phyloP scores from a whole-genome alignment of 2,329 filamentous ascomycete species.

The Aspergillus sp. region DNA sequence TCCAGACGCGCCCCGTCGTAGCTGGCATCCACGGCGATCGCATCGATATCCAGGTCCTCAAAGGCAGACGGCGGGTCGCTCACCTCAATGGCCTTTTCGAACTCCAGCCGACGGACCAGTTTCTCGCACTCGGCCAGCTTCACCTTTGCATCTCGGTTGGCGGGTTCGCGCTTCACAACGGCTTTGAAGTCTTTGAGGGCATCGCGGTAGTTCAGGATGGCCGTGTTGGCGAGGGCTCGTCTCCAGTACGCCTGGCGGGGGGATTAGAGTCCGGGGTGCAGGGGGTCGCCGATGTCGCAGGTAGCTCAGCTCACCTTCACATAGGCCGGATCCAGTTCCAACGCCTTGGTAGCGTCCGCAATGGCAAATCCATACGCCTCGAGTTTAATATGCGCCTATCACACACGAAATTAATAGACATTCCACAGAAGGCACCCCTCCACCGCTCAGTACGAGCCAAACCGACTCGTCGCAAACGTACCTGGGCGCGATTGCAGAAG shows the following conservation, averaged over 20 bases:
- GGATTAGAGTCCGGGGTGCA: slow-evolving; percentile 1
- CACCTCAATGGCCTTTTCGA: slow-evolving; percentile 92
- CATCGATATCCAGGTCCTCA: slow-evolving; percentile 82
- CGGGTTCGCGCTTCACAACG: slow-evolving; percentile 81
- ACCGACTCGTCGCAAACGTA: slow-evolving; percentile 41
- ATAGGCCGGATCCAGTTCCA: slow-evolving; percentile 83
- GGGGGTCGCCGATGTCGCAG: not conserved
- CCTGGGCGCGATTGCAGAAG: slow-evolving; percentile 93
- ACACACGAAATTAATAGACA: slow-evolving; percentile 10
- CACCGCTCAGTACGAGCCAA: too few species aligned
- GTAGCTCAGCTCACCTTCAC: slow-evolving; percentile 66
- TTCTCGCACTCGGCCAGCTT: slow-evolving; percentile 93
- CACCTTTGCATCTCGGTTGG: slow-evolving; percentile 84
- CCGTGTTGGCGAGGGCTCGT: slow-evolving; percentile 84
- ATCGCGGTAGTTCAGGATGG: slow-evolving; percentile 83
- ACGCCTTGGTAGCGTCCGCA: slow-evolving; percentile 82
- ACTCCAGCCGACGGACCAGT: slow-evolving; percentile 85
- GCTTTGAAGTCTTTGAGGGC: slow-evolving; percentile 90
- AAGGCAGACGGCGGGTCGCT: slow-evolving; percentile 88
- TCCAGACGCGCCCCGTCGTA: slow-evolving; percentile 79
- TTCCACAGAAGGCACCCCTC: not conserved
- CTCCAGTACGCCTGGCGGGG: slow-evolving; percentile 79
- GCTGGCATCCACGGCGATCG: slow-evolving; percentile 74
- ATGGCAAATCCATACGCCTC: slow-evolving; percentile 94
- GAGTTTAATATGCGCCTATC: slow-evolving; percentile 86